Evolutionary conservation across 768 basidiomycete genomes (phyloP).

Genomic region (Pleurotus platypus): DNA sequence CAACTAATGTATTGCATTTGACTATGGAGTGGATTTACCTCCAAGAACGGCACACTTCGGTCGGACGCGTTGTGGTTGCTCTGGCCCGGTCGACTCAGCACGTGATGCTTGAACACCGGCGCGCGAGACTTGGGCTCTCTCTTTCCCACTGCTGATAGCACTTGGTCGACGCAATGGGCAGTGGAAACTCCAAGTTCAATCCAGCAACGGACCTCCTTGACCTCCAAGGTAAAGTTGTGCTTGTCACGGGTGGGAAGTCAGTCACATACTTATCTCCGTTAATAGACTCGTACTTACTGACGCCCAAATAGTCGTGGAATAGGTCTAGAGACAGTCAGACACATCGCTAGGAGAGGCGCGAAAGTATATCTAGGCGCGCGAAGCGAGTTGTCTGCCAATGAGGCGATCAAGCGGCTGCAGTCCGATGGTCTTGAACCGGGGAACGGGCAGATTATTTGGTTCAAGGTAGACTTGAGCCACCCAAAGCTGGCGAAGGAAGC

Average conservation of each 20-base stretch:
- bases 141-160: too few species aligned
- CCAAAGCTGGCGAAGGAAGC: conserved; percentile 42
- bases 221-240: conserved; percentile 44
- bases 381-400: conserved; percentile 38
- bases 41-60: neutral
- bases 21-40: too few species aligned
- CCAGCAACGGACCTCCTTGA: conserved; percentile 39
- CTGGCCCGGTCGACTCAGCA: too few species aligned
- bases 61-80: neutral
- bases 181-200: conserved; percentile 23
- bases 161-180: neutral
- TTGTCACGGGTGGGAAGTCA: conserved; percentile 61
- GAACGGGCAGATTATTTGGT: conserved; percentile 43
- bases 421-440: conserved; percentile 39
- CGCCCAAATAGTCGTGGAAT: conserved; percentile 19
- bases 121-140: too few species aligned
- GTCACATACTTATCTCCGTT: conserved; percentile 11
- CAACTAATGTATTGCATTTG: too few species aligned
- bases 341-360: conserved; percentile 50
- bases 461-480: conserved; percentile 49
- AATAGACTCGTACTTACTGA: neutral
- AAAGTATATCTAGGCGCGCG: conserved; percentile 60
- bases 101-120: too few species aligned
- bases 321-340: conserved; percentile 47
- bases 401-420: conserved; percentile 44